Conservation (phyloP, 768 basidiomycete genomes). For the Tylopilus intermedius region DNA sequence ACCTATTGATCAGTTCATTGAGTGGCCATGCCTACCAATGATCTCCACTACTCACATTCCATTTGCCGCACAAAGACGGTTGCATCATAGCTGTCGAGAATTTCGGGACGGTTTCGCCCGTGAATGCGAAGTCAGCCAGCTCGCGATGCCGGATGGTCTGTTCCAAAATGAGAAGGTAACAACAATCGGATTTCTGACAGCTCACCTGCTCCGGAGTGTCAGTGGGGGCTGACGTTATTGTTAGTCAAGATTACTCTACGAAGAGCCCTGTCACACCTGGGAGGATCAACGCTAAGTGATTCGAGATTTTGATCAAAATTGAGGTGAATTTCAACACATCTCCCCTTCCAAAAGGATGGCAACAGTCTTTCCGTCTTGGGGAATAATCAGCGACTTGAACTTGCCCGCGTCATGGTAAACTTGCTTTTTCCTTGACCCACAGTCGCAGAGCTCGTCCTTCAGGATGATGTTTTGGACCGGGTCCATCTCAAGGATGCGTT, state of each 20-base stretch:
- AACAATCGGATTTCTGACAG: background rate
- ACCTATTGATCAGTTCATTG: conserved; percentile 43
- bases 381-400: conserved; percentile 11
- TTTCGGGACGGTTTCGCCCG: conserved; percentile 49
- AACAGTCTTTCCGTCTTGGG: conserved; percentile 57
- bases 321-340: conserved; percentile 74
- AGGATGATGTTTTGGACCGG: conserved; percentile 67
- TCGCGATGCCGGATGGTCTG: conserved; percentile 54
- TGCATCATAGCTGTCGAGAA: conserved; percentile 60
- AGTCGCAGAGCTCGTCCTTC: conserved; percentile 70
- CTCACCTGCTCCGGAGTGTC: conserved; percentile 67
- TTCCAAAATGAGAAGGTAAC: background rate
- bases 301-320: conserved; percentile 81
- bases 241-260: background rate
- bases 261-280: conserved; percentile 58
- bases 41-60: conserved; percentile 53
- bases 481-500: conserved; percentile 56
- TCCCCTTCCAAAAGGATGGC: conserved; percentile 39
- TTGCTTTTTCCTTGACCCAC: conserved; percentile 57
- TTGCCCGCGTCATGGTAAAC: conserved; percentile 14
- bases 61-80: conserved; percentile 76
- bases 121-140: conserved; percentile 59
- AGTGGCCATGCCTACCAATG: background rate
- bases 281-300: conserved; percentile 83
- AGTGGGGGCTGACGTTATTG: conserved; percentile 45